These are phyloP conservation scores for Dioscorea dumetorum DNA, from an alignment of 106 monocot species.

Conservation along the genomic window DNA sequence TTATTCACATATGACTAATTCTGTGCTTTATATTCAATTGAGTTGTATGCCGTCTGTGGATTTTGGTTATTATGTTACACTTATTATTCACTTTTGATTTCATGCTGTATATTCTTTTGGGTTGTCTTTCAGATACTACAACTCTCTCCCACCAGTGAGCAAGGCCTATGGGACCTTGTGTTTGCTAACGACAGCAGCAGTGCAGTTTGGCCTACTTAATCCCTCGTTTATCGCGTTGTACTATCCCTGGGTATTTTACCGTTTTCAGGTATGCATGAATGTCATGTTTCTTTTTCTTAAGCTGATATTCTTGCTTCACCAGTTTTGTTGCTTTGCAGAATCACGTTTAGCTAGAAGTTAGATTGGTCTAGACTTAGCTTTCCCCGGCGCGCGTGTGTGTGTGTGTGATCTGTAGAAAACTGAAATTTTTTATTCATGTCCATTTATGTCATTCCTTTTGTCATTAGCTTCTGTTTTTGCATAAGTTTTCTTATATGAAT, in stretches of 20 bases:
- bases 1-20: not conserved
- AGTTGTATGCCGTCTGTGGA: not conserved
- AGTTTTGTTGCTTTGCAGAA: too few relatives aligned
- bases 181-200: slow-evolving; percentile 47
- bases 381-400: too few relatives aligned
- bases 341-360: not conserved
- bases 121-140: slow-evolving; percentile 58
- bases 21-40: not conserved
- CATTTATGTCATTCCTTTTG: too few relatives aligned
- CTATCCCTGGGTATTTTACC: slow-evolving; percentile 30
- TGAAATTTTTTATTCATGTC: too few relatives aligned
- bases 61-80: not conserved
- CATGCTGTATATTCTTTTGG: not conserved
- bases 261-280: slow-evolving; percentile 34
- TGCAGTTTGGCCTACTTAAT: slow-evolving; percentile 36
- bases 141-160: slow-evolving; percentile 90
- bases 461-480: too few relatives aligned
- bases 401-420: too few relatives aligned
- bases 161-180: slow-evolving; percentile 82
- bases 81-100: not conserved
- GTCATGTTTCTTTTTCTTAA: not conserved
- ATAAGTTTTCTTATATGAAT: too few relatives aligned
- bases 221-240: slow-evolving; percentile 21
- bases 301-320: not conserved
- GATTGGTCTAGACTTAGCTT: not conserved